These are phyloP conservation scores for Aspergillus sp. DNA, from an alignment of 2,329 filamentous ascomycete genomes.

Conservation along the genomic window DNA sequence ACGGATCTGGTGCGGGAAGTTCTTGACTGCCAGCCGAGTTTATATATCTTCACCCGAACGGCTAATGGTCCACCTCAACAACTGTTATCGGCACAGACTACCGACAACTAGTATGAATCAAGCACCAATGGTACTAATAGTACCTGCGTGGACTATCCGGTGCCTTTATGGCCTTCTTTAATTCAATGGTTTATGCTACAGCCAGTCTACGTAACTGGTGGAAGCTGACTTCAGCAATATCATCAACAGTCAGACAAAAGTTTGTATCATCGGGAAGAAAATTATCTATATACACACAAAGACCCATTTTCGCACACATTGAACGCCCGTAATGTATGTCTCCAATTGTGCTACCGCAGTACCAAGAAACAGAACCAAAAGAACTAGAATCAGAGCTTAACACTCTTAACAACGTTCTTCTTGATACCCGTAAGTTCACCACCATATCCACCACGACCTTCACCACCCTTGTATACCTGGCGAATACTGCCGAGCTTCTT, in stretches of 20 bases:
- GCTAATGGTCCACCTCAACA: too few relatives aligned
- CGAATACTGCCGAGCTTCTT: constrained; percentile 93
- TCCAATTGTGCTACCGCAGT: constrained; percentile 13
- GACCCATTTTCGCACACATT: constrained; percentile 22
- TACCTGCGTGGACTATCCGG: too few relatives aligned
- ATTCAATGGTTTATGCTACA: too few relatives aligned
- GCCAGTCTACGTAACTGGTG: background rate
- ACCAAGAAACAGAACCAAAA: constrained; percentile 17
- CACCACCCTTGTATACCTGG: constrained; percentile 80
- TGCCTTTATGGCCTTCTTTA: too few relatives aligned
- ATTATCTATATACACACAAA: constrained; percentile 29
- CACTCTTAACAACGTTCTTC: constrained; percentile 86
- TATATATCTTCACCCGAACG: constrained; percentile 4
- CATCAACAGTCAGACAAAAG: background rate
- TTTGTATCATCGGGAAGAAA: constrained; percentile 18
- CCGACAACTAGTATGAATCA: too few relatives aligned
- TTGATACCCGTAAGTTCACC: constrained; percentile 97
- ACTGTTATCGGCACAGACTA: too few relatives aligned
- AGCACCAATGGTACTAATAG: too few relatives aligned
- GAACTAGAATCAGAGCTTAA: constrained; percentile 67
- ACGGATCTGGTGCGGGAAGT: background rate
- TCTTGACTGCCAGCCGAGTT: background rate
- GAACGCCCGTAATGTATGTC: constrained; percentile 22
- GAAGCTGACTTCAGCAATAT: too few relatives aligned
- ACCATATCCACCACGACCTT: constrained; percentile 80